A percentile compares a stretch with the other conserved stretches of the same genome.
Evolutionary conservation across 2,329 filamentous ascomycete species (phyloP).

Genomic region (Xylaria sp.): DNA sequence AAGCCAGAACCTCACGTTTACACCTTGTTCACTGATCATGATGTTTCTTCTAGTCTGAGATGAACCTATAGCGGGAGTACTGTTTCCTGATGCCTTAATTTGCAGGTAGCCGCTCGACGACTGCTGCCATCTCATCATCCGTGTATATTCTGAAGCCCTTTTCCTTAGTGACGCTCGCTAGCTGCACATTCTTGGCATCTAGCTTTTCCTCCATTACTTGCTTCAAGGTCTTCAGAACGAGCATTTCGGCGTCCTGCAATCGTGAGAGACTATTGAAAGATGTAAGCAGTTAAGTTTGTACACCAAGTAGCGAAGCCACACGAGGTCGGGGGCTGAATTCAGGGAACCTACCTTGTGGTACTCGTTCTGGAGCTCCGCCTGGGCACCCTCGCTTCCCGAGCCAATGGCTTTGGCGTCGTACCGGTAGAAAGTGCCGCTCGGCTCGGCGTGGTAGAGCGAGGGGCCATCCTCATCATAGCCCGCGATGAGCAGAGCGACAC

Average conservation of each 20-base stretch:
- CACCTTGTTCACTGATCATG: conserved; percentile 24
- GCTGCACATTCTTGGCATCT: conserved; percentile 96
- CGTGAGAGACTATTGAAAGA: conserved; percentile 71
- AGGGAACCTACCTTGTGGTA: conserved; percentile 77
- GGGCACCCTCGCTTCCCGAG: conserved; percentile 94
- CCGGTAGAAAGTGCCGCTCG: conserved; percentile 96
- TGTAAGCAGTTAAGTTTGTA: conserved; percentile 1
- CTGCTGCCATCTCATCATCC: conserved; percentile 94
- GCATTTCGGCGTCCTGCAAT: conserved; percentile 89
- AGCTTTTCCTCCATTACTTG: conserved; percentile 99
- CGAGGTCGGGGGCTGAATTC: not conserved
- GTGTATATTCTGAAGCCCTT: conserved; percentile 98
- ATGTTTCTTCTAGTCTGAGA: conserved; percentile 10
- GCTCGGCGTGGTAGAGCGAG: conserved; percentile 96
- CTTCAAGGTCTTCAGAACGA: conserved; percentile 97
- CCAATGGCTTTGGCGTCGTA: conserved; percentile 99
- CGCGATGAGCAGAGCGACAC: conserved; percentile 93
- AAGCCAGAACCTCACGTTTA: conserved; percentile 10
- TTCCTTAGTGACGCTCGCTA: conserved; percentile 97
- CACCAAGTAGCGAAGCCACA: not conserved
- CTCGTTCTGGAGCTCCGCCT: conserved; percentile 97
- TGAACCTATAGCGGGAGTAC: conserved; percentile 1
- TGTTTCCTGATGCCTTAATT: conserved; percentile 53
- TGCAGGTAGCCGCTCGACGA: conserved; percentile 81
- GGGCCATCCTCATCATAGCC: conserved; percentile 97